phyloP scores from a whole-genome alignment of 805 yeast species.

The Starmerella etchellsii region DNA sequence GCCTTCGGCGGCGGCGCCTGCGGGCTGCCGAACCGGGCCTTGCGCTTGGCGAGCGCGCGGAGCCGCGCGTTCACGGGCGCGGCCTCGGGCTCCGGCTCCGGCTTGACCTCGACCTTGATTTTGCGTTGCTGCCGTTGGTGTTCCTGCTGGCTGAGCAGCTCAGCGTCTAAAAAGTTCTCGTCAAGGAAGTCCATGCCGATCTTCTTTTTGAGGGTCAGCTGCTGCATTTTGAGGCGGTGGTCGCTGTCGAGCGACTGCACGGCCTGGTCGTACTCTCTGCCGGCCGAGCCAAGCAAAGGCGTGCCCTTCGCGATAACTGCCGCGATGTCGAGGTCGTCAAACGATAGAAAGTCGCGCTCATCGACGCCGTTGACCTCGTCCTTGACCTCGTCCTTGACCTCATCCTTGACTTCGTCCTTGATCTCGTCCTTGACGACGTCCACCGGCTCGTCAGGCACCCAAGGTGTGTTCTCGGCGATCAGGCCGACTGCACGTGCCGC shows the following conservation, averaged over 20 bases:
- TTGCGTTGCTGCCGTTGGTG: constrained; percentile 12
- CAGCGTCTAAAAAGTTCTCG: constrained; percentile 25
- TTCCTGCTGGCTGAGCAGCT: constrained; percentile 19
- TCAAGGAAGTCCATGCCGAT: constrained; percentile 34
- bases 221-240: constrained; percentile 40
- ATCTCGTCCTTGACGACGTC: constrained; percentile 4
- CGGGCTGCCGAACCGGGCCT: constrained; percentile 46
- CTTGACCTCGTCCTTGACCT: background rate
- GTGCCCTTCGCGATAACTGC: constrained; percentile 31
- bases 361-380: background rate
- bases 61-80: constrained; percentile 42
- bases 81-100: constrained; percentile 4
- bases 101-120: constrained; percentile 1
- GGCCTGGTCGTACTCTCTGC: constrained; percentile 34
- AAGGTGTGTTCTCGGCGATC: constrained; percentile 63
- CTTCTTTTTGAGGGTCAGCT: constrained; percentile 32
- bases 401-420: background rate
- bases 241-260: constrained; percentile 31
- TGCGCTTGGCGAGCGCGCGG: constrained; percentile 88
- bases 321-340: constrained; percentile 28
- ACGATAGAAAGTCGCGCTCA: constrained; percentile 19
- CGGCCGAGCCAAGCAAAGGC: constrained; percentile 52
- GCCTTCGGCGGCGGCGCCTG: constrained; percentile 21
- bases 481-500: constrained; percentile 95
- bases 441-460: constrained; percentile 63